Evolutionary conservation across 805 yeast species (phyloP), one percentile per base, ranked within the genome.

Genomic region (Kuraishia floccosa): DNA sequence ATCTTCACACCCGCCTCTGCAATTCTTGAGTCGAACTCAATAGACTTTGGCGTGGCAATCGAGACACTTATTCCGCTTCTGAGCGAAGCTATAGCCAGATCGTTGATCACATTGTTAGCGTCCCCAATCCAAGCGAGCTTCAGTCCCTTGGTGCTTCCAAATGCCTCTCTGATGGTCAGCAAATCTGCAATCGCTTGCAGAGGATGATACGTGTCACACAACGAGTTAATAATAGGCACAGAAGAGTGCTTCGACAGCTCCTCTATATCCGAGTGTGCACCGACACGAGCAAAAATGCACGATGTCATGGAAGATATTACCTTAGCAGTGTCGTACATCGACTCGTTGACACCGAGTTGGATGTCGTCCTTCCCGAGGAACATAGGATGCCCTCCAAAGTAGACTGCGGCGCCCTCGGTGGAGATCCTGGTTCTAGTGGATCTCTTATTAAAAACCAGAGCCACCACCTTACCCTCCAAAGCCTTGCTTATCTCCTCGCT

Each of bases 111-210:
- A 47, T 91, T 91, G 54, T 91, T 91, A 19, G 96, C 78, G 53
- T 89, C 98, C 36, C 98, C 98, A 13, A 91, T 75, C 98, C 98
- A 89, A 2, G 96, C 76, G 30, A 89, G 58, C 44, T 85, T 87
- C 40, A 86, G 65, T 4, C 73, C 75, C 39, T 71, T 52, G 1
- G 68, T 56, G 12, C 50, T 37, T 19, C 54, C 58, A 46, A 83
- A 82, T 4, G 76, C 56, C 56, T 91, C 96, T 40, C 78, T 74
- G 36, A 91, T 80, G 3, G 97, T 87, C 41, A 84, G 59, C 35
- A 91, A 44, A 53, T 91, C 98, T 35, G 96, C 76, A 39, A 91
- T 81, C 3, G 97, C 94, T 59, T 91, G 98, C 47, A 89, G 63
- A 15, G 98, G 98, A 54, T 91, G 98, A 58, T 69, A 91, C 36